Conservation (phyloP, 1,284 basidiomycete genomes). For the Retiboletus flavoniger region DNA sequence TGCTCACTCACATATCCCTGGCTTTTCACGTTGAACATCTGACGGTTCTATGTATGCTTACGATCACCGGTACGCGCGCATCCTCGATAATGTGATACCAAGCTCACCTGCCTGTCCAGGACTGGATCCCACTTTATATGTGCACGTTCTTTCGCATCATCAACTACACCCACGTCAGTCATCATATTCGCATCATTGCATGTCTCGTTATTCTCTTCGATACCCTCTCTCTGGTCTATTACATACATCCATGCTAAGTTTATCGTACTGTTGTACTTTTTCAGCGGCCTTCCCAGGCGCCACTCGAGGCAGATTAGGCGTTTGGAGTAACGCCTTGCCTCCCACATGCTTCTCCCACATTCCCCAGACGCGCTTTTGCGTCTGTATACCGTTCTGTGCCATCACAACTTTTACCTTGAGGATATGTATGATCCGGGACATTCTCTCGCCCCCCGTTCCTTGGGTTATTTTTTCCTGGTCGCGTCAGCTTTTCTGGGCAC, state of each 20-base stretch:
- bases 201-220: slow-evolving; percentile 8
- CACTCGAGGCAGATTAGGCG: slow-evolving; percentile 10
- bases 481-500: not conserved
- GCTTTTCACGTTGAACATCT: slow-evolving; percentile 9
- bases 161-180: slow-evolving; percentile 10
- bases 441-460: not conserved
- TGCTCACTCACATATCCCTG: not conserved
- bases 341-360: not conserved
- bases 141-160: slow-evolving; percentile 21
- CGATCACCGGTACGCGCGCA: slow-evolving; percentile 17
- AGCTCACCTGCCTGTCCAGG: slow-evolving; percentile 14
- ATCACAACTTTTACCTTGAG: not conserved
- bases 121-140: slow-evolving; percentile 22
- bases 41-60: slow-evolving; percentile 10
- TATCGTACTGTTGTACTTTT: slow-evolving; percentile 15
- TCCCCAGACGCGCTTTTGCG: not conserved
- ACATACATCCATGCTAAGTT: slow-evolving; percentile 8
- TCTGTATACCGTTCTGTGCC: slow-evolving; percentile 4
- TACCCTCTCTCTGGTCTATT: slow-evolving; percentile 11
- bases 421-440: slow-evolving; percentile 16
- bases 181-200: slow-evolving; percentile 17
- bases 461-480: not conserved
- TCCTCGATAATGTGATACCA: not conserved
- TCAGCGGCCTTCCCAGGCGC: slow-evolving; percentile 9
- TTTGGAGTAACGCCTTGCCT: slow-evolving; percentile 5